Evolutionary conservation across 2,329 filamentous ascomycete genomes (phyloP), one percentile per base, ranked within the genome.

Genomic region (Diplocarpon mali): DNA sequence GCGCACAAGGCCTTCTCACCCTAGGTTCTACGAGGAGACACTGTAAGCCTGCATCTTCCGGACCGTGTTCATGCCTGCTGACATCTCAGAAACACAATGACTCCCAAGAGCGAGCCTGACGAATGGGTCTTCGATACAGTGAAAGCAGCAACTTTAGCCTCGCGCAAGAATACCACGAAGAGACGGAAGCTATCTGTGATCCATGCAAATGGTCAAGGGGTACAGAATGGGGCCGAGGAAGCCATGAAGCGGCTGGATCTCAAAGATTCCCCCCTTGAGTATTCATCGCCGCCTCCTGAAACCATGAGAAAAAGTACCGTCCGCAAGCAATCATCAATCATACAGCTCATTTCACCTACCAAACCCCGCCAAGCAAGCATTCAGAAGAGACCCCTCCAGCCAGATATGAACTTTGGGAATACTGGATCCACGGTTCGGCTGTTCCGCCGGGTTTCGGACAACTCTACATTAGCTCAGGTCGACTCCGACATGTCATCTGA

Each of bases 41-140:
- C 70, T 96, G 70, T 75, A 64, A 60, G 72, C 48, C 20, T 29
- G 1, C 9, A 38, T 17, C 14, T 31, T 9, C 30, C 9, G 30
- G 30, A 32, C 5, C 6, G 3, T 5, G 14, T 3, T 14, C 29
- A 46, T 12, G 20, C 9, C 24, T 30, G 35, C 55, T 62, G 54
- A 56, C 17, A 24, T 38, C n/a, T 5, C 45, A 75, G 71, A 39
- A 77, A 83, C 55, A 80, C 76, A 8, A 75, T 93, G 43, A 72
- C 75, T 2, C 72, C 76, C 2, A 78, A 71, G 53, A 70, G 76
- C 31, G 81, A 88, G 5, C 72, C 85, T 13, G 87, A 95, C 52
- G 89, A 85, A 52, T 96, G 90, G 90, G 83, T 94, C 2, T 96
- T 96, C 61, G 90, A 95, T 59, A 96, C 90, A 0, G 80, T 96